Base-by-base conservation (phyloP, 2,329 filamentous ascomycete genomes). In the Rhynchosporium agropyri region DNA sequence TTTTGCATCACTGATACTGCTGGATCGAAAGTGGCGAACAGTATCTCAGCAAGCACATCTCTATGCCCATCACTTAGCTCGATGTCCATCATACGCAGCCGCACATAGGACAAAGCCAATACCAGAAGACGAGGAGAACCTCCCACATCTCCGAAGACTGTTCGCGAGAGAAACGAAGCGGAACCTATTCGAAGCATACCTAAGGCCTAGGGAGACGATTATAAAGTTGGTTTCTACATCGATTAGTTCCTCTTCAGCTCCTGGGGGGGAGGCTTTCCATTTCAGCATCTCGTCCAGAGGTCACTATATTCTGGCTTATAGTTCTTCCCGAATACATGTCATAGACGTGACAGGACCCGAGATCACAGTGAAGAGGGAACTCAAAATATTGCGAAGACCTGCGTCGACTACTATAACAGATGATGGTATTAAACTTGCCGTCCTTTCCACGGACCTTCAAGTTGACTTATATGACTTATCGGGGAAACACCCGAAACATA, bases 201-300 rank as follows among this genome's bases (percentile, higher is more conserved):
- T 92, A 58, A 84, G 89, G 20, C 90, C 91, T 3, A 83, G 77
- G 63, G 82, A 84, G 71, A 93, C 89, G 5, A 80, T 90, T 50
- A 84, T 96, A 71, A 93, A 89, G 73, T 80, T 97, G 58, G 87
- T 96, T 12, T 95, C 91, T 43, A 91, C 89, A 56, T 92, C 90
- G 5, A 91, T 91, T 69, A 94, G 90, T 73, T 93, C 91, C 0
- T 92, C 90, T 1, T 91, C 91, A 28, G 84, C 84, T 2, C 92
- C 91, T 1, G 89, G 89, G 40, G 90, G 91, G 38, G 92, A 96
- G 75, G 91, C 91, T 51, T 91, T 96, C 78, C 89, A 91, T 60
- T 96, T 96, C 75, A 87, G 84, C 66, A 85, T 91, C 63, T 96
- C 92, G 2, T 86, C 90, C 5, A 85, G 83, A 60, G 91, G 91